These are phyloP conservation scores for Boletus pseudopeckii DNA, from an alignment of 768 basidiomycete genomes.

Conservation along the genomic window DNA sequence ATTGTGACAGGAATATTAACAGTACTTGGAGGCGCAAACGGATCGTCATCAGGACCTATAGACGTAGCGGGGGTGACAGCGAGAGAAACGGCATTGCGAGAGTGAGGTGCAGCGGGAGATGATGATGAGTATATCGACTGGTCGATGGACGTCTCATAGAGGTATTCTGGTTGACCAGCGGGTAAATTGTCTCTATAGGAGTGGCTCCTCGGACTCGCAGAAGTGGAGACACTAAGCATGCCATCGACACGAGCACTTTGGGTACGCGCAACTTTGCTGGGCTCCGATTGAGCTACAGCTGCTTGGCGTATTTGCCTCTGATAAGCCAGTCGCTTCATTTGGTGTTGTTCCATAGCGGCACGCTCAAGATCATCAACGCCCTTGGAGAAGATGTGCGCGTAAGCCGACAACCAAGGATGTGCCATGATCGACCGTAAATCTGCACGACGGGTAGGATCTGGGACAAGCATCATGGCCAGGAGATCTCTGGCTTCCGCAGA, in stretches of 20 bases:
- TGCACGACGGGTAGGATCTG: conserved; percentile 80
- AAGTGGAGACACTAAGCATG: conserved; percentile 33
- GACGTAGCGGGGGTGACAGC: conserved; percentile 45
- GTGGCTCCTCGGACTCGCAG: conserved; percentile 38
- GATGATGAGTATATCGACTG: conserved; percentile 45
- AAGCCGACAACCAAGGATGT: conserved; percentile 78
- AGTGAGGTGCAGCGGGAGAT: conserved; percentile 31
- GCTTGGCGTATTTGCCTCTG: conserved; percentile 73
- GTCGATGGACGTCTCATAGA: conserved; percentile 72
- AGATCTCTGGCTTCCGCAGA: conserved; percentile 80
- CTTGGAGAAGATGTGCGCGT: conserved; percentile 52
- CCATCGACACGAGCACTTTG: conserved; percentile 57
- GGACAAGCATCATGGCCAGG: conserved; percentile 89
- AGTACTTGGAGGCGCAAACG: conserved; percentile 51
- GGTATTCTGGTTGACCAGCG: conserved; percentile 54
- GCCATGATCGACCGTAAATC: conserved; percentile 76
- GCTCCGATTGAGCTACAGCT: conserved; percentile 33
- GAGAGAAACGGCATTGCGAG: conserved; percentile 40
- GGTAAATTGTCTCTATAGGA: conserved; percentile 49
- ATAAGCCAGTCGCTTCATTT: conserved; percentile 76
- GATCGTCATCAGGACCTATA: conserved; percentile 58
- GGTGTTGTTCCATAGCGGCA: conserved; percentile 80
- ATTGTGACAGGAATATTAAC: conserved; percentile 29
- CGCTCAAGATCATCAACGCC: conserved; percentile 76
- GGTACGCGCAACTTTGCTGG: conserved; percentile 39